Percentiles rank a stretch among this genome's conserved stretches.
Conservation (phyloP, 2,329 filamentous ascomycete species). For the Pestalotiopsis sp. region DNA sequence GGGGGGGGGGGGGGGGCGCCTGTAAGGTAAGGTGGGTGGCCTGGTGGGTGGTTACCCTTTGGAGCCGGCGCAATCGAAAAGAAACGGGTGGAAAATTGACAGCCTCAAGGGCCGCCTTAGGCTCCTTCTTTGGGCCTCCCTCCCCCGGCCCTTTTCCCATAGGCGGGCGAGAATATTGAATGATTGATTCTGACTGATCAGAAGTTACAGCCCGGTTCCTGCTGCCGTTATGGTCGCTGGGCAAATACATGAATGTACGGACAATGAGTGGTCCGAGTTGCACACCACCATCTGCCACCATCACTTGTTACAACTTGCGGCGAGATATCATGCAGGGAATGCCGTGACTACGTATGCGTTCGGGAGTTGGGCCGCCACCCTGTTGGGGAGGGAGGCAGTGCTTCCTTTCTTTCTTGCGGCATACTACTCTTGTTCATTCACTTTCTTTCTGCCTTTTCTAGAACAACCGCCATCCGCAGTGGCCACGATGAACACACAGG, state of each 20-base stretch:
- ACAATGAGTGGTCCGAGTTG: not conserved
- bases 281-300: not conserved
- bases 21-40: not conserved
- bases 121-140: not conserved
- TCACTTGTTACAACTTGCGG: not conserved
- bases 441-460: not conserved
- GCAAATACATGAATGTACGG: not conserved
- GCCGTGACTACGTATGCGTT: not conserved
- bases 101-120: not conserved
- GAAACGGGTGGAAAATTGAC: conserved; percentile 7
- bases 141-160: not conserved
- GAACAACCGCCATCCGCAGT: not conserved
- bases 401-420: not conserved
- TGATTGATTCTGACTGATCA: not conserved
- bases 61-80: conserved; percentile 4
- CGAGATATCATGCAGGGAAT: not conserved
- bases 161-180: not conserved
- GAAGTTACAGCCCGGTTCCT: not conserved
- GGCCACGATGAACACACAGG: not conserved
- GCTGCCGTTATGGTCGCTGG: not conserved
- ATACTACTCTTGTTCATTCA: not conserved
- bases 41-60: not conserved
- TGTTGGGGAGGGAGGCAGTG: not conserved
- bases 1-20: not conserved
- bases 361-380: not conserved